Evolutionary conservation across 2,329 filamentous ascomycete species (phyloP).

Genomic region (Diaporthe ampelina): DNA sequence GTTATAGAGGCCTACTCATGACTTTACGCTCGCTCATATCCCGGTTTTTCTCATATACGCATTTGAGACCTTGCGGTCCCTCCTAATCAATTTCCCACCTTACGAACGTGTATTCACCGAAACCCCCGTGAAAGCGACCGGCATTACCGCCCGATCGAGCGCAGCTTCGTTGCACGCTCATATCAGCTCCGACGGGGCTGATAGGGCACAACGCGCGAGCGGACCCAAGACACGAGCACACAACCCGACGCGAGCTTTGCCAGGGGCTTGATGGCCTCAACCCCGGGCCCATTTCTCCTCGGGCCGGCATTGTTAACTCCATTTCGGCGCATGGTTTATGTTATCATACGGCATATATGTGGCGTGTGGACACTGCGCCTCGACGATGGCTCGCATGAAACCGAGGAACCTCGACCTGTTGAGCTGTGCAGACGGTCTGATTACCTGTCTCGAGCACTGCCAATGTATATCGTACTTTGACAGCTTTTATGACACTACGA

Average conservation of each 20-base stretch:
- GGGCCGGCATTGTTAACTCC: not conserved
- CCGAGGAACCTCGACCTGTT: not conserved
- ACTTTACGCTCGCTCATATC: conserved; percentile 43
- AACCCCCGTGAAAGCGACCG: conserved; percentile 23
- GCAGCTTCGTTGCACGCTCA: not conserved
- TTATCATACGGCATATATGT: not conserved
- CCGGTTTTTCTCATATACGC: conserved; percentile 42
- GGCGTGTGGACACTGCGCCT: not conserved
- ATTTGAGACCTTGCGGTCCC: conserved; percentile 42
- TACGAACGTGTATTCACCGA: conserved; percentile 37
- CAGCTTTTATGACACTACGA: not conserved
- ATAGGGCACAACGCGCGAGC: not conserved
- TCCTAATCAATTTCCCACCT: conserved; percentile 41
- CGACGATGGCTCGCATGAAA: not conserved
- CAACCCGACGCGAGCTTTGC: not conserved
- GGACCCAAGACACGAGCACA: conserved; percentile 2
- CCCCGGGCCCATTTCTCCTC: not conserved
- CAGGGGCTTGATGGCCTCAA: not conserved
- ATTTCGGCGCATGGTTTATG: not conserved
- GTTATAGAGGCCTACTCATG: conserved; percentile 43
- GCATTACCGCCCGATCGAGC: conserved; percentile 12
- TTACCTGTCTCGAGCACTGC: not conserved
- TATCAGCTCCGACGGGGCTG: not conserved
- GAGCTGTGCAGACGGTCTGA: not conserved
- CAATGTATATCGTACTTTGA: conserved; percentile 19